Conservation (phyloP, 163 green algal genomes). For the Trebouxiophyceae sp. region DNA sequence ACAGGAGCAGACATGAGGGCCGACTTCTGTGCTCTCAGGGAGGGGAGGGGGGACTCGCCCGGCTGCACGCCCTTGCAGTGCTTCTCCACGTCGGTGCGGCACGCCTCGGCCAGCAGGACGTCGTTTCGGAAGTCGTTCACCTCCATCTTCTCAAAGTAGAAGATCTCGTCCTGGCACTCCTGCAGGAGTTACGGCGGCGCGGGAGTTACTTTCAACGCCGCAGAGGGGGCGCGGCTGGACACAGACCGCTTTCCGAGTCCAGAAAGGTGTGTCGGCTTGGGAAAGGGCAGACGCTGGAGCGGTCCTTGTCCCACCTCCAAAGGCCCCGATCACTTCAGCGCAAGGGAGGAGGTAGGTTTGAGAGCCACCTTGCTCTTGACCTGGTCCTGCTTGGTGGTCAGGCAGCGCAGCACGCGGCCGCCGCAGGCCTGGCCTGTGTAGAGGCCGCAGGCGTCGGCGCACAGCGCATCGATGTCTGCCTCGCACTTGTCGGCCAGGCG, state of each 20-base stretch:
- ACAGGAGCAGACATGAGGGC: too few species aligned
- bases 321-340: too few species aligned
- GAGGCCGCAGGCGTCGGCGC: slow-evolving; percentile 42
- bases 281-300: too few species aligned
- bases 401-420: slow-evolving; percentile 70
- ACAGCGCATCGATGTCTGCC: slow-evolving; percentile 56
- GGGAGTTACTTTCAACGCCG: not conserved
- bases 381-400: slow-evolving; percentile 57
- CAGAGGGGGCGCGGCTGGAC: too few species aligned
- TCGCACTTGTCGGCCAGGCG: slow-evolving; percentile 64
- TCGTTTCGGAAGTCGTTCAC: slow-evolving; percentile 67
- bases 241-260: too few species aligned
- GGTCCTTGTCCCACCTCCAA: too few species aligned
- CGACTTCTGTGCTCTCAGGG: too few species aligned
- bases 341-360: too few species aligned
- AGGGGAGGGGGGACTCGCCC: slow-evolving; percentile 29
- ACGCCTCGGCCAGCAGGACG: slow-evolving; percentile 60
- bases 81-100: slow-evolving; percentile 51
- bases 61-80: slow-evolving; percentile 61
- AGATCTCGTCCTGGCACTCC: slow-evolving; percentile 69
- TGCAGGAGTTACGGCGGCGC: slow-evolving; percentile 10
- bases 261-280: too few species aligned
- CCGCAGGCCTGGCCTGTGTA: slow-evolving; percentile 36
- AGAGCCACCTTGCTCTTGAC: slow-evolving; percentile 29
- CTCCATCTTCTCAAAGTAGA: slow-evolving; percentile 79